These are phyloP conservation scores for Brettanomyces nanus DNA, from an alignment of 805 yeast genomes.

Conservation along the genomic window DNA sequence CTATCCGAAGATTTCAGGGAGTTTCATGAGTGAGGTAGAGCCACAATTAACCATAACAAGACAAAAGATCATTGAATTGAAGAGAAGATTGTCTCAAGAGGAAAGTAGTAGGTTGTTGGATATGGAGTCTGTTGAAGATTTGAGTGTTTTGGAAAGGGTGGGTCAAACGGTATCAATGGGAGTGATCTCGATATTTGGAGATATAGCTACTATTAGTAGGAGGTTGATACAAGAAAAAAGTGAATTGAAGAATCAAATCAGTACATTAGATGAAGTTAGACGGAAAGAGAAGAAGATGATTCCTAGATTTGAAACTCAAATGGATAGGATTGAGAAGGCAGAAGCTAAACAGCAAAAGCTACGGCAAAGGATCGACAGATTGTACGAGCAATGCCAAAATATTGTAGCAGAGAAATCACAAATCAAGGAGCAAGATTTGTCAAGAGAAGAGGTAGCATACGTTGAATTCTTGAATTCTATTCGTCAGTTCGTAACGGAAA, in stretches of 20 bases:
- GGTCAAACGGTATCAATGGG: conserved; percentile 13
- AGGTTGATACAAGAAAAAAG: conserved; percentile 12
- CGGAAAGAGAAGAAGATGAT: conserved; percentile 10
- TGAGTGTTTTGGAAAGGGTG: conserved; percentile 10
- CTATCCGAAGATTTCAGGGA: conserved; percentile 5
- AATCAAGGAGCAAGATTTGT: conserved; percentile 11
- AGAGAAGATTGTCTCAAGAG: conserved; percentile 4
- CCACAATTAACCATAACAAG: conserved; percentile 7
- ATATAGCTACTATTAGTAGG: conserved; percentile 10
- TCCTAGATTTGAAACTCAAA: conserved; percentile 12
- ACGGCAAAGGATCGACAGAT: conserved; percentile 12
- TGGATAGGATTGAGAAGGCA: conserved; percentile 27
- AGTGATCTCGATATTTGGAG: conserved; percentile 13
- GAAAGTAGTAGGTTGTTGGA: conserved; percentile 7
- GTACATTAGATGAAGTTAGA: conserved; percentile 10
- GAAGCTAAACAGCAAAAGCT: conserved; percentile 23
- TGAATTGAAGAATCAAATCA: conserved; percentile 21
- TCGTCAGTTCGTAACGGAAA: conserved; percentile 9
- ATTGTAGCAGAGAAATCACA: conserved; percentile 6
- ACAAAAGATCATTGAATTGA: conserved; percentile 8
- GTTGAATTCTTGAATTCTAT: conserved; percentile 18
- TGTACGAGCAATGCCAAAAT: conserved; percentile 6
- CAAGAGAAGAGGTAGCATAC: conserved; percentile 20
- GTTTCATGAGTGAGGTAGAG: conserved; percentile 2
- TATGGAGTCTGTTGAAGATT: conserved; percentile 10